A percentile compares a stretch with the other conserved stretches of the same genome.
These are phyloP conservation scores for Pyropia haitanensis DNA, from an alignment of 23 red algal genomes.

Conservation along the genomic window DNA sequence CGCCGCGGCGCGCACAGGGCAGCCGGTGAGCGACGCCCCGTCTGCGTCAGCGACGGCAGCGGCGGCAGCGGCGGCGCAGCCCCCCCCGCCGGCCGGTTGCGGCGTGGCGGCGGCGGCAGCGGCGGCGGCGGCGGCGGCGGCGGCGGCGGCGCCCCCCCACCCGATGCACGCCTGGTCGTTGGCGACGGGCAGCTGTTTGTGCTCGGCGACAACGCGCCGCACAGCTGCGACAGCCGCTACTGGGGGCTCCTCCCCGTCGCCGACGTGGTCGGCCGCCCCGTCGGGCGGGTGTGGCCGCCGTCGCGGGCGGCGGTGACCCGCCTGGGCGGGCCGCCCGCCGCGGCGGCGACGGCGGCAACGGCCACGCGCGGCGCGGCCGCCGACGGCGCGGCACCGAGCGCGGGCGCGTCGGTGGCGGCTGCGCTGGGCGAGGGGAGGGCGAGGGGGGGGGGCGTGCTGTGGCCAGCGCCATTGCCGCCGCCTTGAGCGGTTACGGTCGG, in stretches of 20 bases:
- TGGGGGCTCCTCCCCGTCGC: constrained; percentile 68
- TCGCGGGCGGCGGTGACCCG: constrained; percentile 13
- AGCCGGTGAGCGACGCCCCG: no score
- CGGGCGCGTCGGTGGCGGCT: no score
- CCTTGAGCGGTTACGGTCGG: no score
- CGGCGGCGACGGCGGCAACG: neutral
- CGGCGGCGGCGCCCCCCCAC: constrained; percentile 27
- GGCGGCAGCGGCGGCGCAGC: neutral
- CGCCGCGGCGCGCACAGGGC: no score
- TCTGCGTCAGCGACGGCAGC: no score
- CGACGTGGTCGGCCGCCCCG: constrained; percentile 66
- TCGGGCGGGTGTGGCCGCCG: constrained; percentile 67
- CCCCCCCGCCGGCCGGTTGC: constrained; percentile 28
- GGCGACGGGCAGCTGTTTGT: constrained; percentile 47
- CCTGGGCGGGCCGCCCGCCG: neutral
- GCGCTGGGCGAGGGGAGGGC: no score
- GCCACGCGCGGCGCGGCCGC: no score
- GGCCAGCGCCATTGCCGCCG: no score
- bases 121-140: neutral
- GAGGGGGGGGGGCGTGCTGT: no score
- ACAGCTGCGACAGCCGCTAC: constrained; percentile 58
- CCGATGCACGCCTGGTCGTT: no score
- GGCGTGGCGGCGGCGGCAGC: neutral
- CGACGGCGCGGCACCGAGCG: no score
- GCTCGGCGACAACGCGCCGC: constrained; percentile 66